A percentile compares a stretch with the other conserved stretches of the same genome.
Conservation (phyloP, 805 yeast species). For the Tetrapisispora pingtungensis region DNA sequence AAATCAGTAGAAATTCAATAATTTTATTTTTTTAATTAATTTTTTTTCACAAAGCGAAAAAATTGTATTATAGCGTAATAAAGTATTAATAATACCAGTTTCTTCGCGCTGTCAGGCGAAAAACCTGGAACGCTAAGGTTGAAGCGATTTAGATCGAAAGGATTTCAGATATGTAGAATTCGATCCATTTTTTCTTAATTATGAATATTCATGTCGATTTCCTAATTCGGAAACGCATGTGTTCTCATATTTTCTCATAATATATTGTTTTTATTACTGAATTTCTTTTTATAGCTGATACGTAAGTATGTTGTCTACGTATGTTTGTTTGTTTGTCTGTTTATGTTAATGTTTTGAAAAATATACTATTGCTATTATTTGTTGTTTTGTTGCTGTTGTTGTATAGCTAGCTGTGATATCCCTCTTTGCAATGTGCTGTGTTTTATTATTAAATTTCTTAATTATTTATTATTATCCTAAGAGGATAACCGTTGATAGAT, state of each 20-base stretch:
- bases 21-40: background rate
- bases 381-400: no score
- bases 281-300: no score
- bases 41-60: background rate
- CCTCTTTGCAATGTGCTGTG: no score
- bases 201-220: slow-evolving; percentile 9
- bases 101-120: slow-evolving; percentile 21
- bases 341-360: no score
- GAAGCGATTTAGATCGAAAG: slow-evolving; percentile 14
- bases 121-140: slow-evolving; percentile 19
- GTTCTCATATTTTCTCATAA: slow-evolving; percentile 8
- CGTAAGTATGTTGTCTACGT: no score
- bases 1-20: background rate
- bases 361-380: no score
- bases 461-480: no score
- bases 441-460: no score
- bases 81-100: slow-evolving; percentile 9
- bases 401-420: no score
- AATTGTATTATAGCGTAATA: background rate
- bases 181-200: background rate
- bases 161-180: background rate
- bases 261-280: no score
- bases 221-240: slow-evolving; percentile 11
- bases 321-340: no score
- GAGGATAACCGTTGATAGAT: no score